Percentiles rank a stretch among this genome's conserved stretches.
These are phyloP conservation scores for Hypoxylon sp. DNA, from an alignment of 2,329 filamentous ascomycete genomes.

Conservation along the genomic window DNA sequence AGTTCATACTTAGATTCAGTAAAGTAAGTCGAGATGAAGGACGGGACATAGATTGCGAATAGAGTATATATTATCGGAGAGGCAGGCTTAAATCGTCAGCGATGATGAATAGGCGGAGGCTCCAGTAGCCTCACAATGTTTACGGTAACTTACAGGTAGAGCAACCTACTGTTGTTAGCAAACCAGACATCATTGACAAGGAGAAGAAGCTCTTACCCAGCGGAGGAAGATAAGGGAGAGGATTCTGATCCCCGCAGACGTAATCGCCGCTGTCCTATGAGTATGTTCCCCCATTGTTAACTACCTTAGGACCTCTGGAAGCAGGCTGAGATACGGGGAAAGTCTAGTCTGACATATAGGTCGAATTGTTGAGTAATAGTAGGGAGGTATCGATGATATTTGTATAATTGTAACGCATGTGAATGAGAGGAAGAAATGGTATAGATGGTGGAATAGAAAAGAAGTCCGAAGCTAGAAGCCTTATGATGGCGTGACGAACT, in stretches of 20 bases:
- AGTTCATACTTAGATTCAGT: constrained; percentile 69
- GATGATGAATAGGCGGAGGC: constrained; percentile 19
- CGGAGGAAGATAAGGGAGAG: constrained; percentile 70
- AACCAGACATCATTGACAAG: background rate
- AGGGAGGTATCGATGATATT: background rate
- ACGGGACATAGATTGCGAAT: constrained; percentile 74
- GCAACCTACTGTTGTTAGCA: constrained; percentile 49
- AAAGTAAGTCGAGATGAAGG: constrained; percentile 71
- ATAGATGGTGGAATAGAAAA: constrained; percentile 24
- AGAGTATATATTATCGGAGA: constrained; percentile 66
- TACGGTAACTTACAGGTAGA: constrained; percentile 48
- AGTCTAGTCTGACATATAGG: constrained; percentile 19
- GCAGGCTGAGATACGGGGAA: constrained; percentile 20
- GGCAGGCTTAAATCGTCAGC: constrained; percentile 45
- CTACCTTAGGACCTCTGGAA: constrained; percentile 1
- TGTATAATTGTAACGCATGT: constrained; percentile 26
- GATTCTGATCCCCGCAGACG: constrained; percentile 65
- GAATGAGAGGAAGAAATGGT: constrained; percentile 37
- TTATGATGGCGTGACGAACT: constrained; percentile 39
- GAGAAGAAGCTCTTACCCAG: constrained; percentile 63
- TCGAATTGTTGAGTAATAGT: constrained; percentile 1
- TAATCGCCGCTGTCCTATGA: constrained; percentile 54
- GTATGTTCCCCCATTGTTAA: constrained; percentile 43
- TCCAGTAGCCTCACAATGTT: background rate
- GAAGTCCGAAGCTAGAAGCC: constrained; percentile 27